Base-by-base conservation (phyloP, 495 filamentous ascomycete species). In the Recurvomyces mirabilis region DNA sequence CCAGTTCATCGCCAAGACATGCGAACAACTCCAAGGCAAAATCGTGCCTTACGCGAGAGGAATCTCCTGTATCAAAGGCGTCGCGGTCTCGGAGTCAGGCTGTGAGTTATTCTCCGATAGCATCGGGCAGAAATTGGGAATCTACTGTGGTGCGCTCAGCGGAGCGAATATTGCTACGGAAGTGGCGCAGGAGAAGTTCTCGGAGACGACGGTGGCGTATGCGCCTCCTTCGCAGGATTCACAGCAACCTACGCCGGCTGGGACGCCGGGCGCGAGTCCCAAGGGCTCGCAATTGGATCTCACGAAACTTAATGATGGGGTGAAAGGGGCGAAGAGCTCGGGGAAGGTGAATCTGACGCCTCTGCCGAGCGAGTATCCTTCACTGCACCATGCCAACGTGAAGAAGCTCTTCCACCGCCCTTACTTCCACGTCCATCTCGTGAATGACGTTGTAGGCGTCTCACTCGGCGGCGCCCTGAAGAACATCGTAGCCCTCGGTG, bases 31-130 rank as follows among this genome's bases (percentile, higher is more conserved):
- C 47, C 74, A 83, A 60, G 91, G 86, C 39, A 76, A 93, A 53
- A 89, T 93, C 54, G 65, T 94, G 13, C 91, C 91, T 0, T 95
- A 81, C 52, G 89, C 93, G 14, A 78, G 93, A 37, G 93, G 87
- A 33, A 82, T 99, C 49, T 94, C 86, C 49, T 99, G 93, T 64
- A 96, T 95, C 63, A 99, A 99, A 71, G 93, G 93, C 49, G 86
- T 99, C 35, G 80, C 91, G 46, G 93, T 99, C 32, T 77, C 79
- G 10, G 77, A 82, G 42, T 74, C 82, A 24, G 84, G 87, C 22
- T 73, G 95, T 46, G 73, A 73, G 47, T 75, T 99, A 17, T 93
- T 95, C 71, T 87, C 81, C n/a, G 93, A 99, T 60, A 84, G 79
- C 54, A 96, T 99, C 57, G 87, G 88, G 46, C 74, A 79, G 55